Evolutionary conservation across 164 flowering plant species (phyloP).

Genomic region (Macadamia integrifolia): DNA sequence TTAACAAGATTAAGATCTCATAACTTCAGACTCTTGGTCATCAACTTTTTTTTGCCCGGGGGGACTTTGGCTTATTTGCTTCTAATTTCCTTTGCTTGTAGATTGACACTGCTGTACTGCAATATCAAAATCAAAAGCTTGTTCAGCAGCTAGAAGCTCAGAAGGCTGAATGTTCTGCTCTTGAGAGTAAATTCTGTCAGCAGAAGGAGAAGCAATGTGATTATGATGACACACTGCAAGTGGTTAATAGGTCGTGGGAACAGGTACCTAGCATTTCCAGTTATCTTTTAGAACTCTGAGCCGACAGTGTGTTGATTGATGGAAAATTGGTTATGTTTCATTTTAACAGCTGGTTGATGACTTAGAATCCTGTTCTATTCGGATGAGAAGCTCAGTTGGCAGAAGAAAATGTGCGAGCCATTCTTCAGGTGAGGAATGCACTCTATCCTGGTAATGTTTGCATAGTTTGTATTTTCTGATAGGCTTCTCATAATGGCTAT

Average conservation of each 20-base stretch:
- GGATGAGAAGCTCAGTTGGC: constrained; percentile 16
- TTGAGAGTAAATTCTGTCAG: constrained; percentile 46
- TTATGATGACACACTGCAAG: constrained; percentile 44
- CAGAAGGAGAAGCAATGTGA: constrained; percentile 50
- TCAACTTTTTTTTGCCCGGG: not conserved
- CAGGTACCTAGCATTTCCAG: constrained; percentile 33
- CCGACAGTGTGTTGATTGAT: not conserved
- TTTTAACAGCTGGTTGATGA: constrained; percentile 48
- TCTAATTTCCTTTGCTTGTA: constrained; percentile 18
- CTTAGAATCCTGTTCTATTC: constrained; percentile 49
- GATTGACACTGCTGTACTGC: constrained; percentile 80
- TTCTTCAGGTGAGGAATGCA: constrained; percentile 38
- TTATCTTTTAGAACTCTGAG: not conserved
- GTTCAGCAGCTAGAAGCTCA: constrained; percentile 75
- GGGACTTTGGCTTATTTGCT: not conserved
- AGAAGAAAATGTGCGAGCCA: constrained; percentile 16
- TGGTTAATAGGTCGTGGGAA: constrained; percentile 57
- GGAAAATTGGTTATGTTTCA: constrained; percentile 5
- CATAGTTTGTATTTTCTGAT: too few species aligned
- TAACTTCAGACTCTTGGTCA: not conserved
- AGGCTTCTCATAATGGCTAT: too few species aligned
- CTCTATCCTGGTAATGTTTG: not conserved
- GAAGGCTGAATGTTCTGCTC: constrained; percentile 48
- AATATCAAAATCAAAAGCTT: constrained; percentile 84
- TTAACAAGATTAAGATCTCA: too few species aligned